Conservation (phyloP, 352 stramenopile genomes). For the Pythium dissotocum region DNA sequence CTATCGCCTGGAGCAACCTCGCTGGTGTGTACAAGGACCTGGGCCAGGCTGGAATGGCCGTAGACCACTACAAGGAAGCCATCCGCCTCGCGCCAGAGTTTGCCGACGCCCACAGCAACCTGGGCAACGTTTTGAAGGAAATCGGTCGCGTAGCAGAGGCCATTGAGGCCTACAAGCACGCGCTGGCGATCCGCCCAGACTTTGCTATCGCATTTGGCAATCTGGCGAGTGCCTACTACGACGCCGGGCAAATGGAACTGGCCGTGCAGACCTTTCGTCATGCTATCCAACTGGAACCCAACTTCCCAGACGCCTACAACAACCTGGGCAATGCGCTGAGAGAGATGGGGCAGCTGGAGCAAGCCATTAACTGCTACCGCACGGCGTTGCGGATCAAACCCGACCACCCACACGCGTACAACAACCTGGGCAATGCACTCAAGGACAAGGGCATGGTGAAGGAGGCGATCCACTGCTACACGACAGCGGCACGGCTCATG, state of each 20-base stretch:
- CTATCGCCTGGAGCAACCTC: slow-evolving; percentile 93
- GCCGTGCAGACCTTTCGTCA: slow-evolving; percentile 89
- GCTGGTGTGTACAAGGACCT: slow-evolving; percentile 91
- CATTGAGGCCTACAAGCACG: slow-evolving; percentile 84
- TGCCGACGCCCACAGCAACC: slow-evolving; percentile 85
- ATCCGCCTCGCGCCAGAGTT: slow-evolving; percentile 84
- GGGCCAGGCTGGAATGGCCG: slow-evolving; percentile 73
- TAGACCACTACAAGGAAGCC: slow-evolving; percentile 87
- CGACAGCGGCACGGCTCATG: slow-evolving; percentile 88
- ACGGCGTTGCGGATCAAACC: slow-evolving; percentile 89
- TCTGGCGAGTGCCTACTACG: slow-evolving; percentile 90
- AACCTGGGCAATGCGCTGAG: slow-evolving; percentile 91
- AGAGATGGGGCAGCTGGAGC: slow-evolving; percentile 80
- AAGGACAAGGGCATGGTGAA: slow-evolving; percentile 92
- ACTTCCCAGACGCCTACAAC: slow-evolving; percentile 94
- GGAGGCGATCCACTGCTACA: slow-evolving; percentile 94
- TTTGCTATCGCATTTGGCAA: slow-evolving; percentile 94
- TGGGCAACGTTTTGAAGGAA: slow-evolving; percentile 87
- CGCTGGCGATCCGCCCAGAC: slow-evolving; percentile 82
- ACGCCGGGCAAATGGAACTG: slow-evolving; percentile 78
- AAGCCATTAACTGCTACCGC: slow-evolving; percentile 86
- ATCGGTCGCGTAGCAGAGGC: slow-evolving; percentile 65
- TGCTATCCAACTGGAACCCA: slow-evolving; percentile 91
- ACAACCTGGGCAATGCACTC: slow-evolving; percentile 93
- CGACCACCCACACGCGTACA: slow-evolving; percentile 93